Conservation (phyloP, 2,329 filamentous ascomycete genomes). For the Didymella arachidicola region DNA sequence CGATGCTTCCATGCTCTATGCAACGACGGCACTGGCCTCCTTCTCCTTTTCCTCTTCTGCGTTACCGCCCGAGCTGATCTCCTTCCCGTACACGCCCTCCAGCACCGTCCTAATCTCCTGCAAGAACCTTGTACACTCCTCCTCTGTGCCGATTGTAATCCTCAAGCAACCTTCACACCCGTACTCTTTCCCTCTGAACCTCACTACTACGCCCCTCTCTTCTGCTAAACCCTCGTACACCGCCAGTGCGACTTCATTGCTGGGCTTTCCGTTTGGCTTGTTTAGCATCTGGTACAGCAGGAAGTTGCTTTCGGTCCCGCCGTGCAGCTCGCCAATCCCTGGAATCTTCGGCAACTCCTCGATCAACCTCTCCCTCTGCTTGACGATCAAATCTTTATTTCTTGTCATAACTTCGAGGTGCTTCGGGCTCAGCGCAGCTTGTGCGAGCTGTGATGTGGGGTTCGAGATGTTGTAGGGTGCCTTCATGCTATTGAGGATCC, state of each 20-base stretch:
- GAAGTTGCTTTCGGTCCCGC: conserved; percentile 86
- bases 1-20: conserved; percentile 35
- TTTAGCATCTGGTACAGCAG: conserved; percentile 88
- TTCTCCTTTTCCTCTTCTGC: conserved; percentile 58
- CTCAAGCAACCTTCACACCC: conserved; percentile 89
- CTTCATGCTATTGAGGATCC: conserved; percentile 88
- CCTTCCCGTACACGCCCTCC: conserved; percentile 56
- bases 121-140: conserved; percentile 82
- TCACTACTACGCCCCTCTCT: conserved; percentile 85
- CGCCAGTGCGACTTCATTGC: conserved; percentile 77
- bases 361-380: conserved; percentile 79
- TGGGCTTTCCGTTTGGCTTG: conserved; percentile 69
- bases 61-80: conserved; percentile 37
- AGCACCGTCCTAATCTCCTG: conserved; percentile 67
- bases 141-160: conserved; percentile 89
- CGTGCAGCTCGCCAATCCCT: conserved; percentile 81
- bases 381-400: conserved; percentile 74
- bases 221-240: conserved; percentile 89
- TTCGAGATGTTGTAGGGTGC: conserved; percentile 95
- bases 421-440: conserved; percentile 70
- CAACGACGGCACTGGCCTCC: conserved; percentile 59
- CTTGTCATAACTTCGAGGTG: conserved; percentile 77
- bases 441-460: conserved; percentile 83
- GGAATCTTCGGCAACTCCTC: conserved; percentile 74
- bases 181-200: conserved; percentile 91